Evolutionary conservation across 2,329 filamentous ascomycete species (phyloP), one percentile per base, ranked within the genome.

Genomic region (Ophiostoma australiae): DNA sequence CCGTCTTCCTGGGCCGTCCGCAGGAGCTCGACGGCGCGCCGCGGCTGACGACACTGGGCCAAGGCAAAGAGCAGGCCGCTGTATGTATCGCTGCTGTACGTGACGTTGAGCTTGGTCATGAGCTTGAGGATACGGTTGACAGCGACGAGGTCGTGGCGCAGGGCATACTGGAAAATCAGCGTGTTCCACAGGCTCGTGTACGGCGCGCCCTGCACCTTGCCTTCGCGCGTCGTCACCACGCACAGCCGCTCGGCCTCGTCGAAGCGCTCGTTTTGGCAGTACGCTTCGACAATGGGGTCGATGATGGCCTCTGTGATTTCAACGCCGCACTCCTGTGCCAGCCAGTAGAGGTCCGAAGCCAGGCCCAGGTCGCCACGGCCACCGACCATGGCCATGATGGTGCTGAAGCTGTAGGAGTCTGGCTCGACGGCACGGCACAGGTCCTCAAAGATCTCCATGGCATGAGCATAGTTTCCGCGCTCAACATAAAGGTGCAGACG

Each of bases 131-230:
- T 71, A 4, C 79, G 80, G 75, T 87, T 84, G 70, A 86, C 80
- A 67, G 80, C 80, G n/a, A 77, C 77, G 7, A 87, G 77, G 69
- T 84, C 82, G 70, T 90, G 86, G 7, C 86, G 84, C 70, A 87
- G 81, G 7, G 91, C 91, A 77, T 93, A 85, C 72, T 90, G 87
- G 71, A 85, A 84, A 4, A 97, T 81, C 41, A 97, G 80, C 70
- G 87, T 84, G 77, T 97, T 97, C 91, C 92, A 97, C 76, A 93
- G 87, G 41, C 84, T 82, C 1, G 89, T 89, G 31, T 85, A 81
- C 20, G 70, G 71, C 52, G 33, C 55, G 37, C 69, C 80, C 1
- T 84, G 81, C 1, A 87, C 84, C 23, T 82, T 77, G 10, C 61
- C 80, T 73, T 83, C 82, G 15, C 80, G 79, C 31, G 89, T 81